A percentile compares a stretch with the other conserved stretches of the same genome.
phyloP scores from a whole-genome alignment of 495 filamentous ascomycete genomes.

The Neurospora sublineolata region DNA sequence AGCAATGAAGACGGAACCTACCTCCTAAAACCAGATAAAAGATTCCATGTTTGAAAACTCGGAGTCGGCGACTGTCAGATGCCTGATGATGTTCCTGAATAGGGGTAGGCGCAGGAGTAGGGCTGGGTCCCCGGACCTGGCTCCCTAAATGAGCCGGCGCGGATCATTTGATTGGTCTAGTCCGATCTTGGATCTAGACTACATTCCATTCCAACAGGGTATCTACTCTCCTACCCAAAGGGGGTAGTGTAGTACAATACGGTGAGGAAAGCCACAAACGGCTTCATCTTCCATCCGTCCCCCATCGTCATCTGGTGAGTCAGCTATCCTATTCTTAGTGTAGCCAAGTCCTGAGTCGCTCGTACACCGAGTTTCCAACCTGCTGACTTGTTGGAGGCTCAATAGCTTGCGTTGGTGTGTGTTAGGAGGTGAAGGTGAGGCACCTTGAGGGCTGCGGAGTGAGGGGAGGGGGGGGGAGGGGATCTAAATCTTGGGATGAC shows the following conservation, averaged over 20 bases:
- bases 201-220: not conserved
- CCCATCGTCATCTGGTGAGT: not conserved
- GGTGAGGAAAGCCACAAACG: not conserved
- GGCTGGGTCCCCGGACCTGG: not conserved
- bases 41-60: not conserved
- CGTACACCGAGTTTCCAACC: not conserved
- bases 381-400: not conserved
- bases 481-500: not conserved
- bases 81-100: not conserved
- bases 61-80: not conserved
- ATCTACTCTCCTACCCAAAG: not conserved
- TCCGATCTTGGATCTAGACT: not conserved
- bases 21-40: not conserved
- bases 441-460: not conserved
- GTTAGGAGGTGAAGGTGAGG: not conserved
- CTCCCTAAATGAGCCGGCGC: not conserved
- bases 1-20: too few relatives aligned
- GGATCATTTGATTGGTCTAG: not conserved
- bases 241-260: not conserved
- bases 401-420: not conserved
- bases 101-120: not conserved
- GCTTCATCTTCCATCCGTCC: not conserved
- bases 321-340: not conserved
- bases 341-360: not conserved
- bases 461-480: not conserved